These are phyloP conservation scores for Rugonectria rugulosa DNA, from an alignment of 2,329 filamentous ascomycete genomes.

Conservation along the genomic window DNA sequence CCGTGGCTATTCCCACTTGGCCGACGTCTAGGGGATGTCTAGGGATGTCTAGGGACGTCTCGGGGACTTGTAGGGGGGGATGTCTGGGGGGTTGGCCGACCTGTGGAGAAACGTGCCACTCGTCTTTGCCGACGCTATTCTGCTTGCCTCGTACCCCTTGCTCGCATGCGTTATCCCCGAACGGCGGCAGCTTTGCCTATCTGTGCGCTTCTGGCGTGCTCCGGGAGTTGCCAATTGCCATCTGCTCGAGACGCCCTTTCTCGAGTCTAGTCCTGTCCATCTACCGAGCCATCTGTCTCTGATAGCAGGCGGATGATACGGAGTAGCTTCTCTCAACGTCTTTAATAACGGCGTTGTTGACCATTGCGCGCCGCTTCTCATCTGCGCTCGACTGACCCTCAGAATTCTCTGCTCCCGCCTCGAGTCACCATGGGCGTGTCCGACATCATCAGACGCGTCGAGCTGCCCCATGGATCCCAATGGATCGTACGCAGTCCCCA, in stretches of 20 bases:
- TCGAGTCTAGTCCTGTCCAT: neutral
- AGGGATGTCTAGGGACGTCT: too few relatives aligned
- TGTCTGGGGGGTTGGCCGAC: constrained; percentile 8
- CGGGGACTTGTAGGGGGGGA: too few relatives aligned
- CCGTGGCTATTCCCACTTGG: neutral
- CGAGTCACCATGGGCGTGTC: constrained; percentile 34
- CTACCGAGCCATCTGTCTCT: neutral
- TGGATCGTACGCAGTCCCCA: constrained; percentile 40
- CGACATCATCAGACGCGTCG: constrained; percentile 34
- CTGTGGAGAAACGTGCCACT: neutral
- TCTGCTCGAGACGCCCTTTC: too few relatives aligned
- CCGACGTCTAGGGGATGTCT: too few relatives aligned
- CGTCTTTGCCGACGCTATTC: constrained; percentile 6
- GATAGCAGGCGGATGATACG: neutral
- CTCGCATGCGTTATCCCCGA: too few relatives aligned
- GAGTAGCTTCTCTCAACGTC: neutral
- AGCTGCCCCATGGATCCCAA: constrained; percentile 42
- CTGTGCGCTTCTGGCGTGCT: too few relatives aligned
- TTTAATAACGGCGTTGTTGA: constrained; percentile 8
- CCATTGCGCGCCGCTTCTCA: neutral
- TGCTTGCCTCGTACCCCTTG: neutral
- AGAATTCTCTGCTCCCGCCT: neutral
- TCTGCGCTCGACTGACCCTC: neutral
- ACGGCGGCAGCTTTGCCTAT: too few relatives aligned
- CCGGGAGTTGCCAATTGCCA: too few relatives aligned